Base-by-base conservation (phyloP, 495 filamentous ascomycete species). In the Tuber brumale region DNA sequence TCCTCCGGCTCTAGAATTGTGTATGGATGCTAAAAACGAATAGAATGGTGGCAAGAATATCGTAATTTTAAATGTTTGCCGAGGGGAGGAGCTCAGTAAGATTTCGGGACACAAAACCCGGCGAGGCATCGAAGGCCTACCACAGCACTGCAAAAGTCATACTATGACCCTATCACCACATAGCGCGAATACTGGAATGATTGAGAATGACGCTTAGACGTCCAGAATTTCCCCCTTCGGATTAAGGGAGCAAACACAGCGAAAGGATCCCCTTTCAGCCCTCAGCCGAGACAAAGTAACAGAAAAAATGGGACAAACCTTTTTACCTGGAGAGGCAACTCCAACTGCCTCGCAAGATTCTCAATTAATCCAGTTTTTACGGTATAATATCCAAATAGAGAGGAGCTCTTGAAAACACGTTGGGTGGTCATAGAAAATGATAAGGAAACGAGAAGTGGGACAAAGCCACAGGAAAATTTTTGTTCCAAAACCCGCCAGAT, bases 41-140 rank as follows among this genome's bases (percentile, higher is more conserved):
- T 31, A 71, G 70, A 71, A 71, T 44, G 27, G 57, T 66, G 57
- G 57, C 57, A 66, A 66, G 51, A 57, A 27, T 66, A 66, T 35
- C 57, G 57, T 31, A 66, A 66, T 66, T 27, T 66, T 35, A 35
- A 66, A 35, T 12, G 35, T 66, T 66, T 35, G 57, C 31, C n/a
- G n/a, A 61, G 57, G 31, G 51, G 51, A 61, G 51, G 27, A 16
- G 51, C 46, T 51, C 23, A 31, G 51, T 31, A 61, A 61, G 51
- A 61, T 31, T 61, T 61, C 51, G n/a, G 51, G n/a, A 61, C 51
- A 66, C 57, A 66, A 66, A 12, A 27, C 27, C 27, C 57, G 57
- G 3, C 57, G 10, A 19, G 57, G 18, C 57, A 66, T 35, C 57
- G 14, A 66, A 35, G 27, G 27, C 57, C 16, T 35, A 0, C 5